Evolutionary conservation across 305 asterid genomes (phyloP), one percentile per base, ranked within the genome.

Genomic region (Ajuga reptans): DNA sequence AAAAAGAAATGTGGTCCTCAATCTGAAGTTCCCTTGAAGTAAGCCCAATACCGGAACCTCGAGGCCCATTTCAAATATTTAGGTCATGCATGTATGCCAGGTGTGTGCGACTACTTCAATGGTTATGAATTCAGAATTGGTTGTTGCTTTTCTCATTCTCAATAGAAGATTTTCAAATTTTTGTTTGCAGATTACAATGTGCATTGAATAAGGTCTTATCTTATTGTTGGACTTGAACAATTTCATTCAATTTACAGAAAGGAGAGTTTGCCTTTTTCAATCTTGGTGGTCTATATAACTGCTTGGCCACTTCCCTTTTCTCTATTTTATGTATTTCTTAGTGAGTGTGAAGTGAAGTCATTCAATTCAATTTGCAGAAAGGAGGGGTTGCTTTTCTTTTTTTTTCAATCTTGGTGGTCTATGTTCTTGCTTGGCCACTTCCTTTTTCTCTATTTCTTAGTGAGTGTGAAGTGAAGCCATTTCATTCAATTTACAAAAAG

Each of bases 201-300:
- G 71, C 60, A 68, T 74, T 68, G 9, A 67, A 68, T 68, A 14
- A 4, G 27, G 2, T 27, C 59, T 6, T 5, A 27, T 60, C 66
- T 34, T 31, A 14, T 9, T n/a, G 50, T 57, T 56, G 29, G 10
- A 46, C 18, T 47, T 4, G 9, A 27, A 62, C 18, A 43, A 47
- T 75, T 46, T 51, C 58, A 67, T 39, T 46, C 27, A 58, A 24
- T 16, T 14, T 5, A 36, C n/a, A 6, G 6, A 53, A 4, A 27
- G 42, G 27, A 51, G 60, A 39, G 27, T 21, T 21, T 21, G 27
- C 27, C 2, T 21, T 21, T 21, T 21, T 21, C 27, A 21, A 21
- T 21, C 27, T 21, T 21, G 27, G 27, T 21, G 27, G 1, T 21
- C 27, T 21, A 21, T 21, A 21, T 21, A 21, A 21, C 27, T 21